Percentiles rank a stretch among this genome's conserved stretches.
These are phyloP conservation scores for Aureobasidium sp. DNA, from an alignment of 2,329 filamentous ascomycete species.

Conservation along the genomic window DNA sequence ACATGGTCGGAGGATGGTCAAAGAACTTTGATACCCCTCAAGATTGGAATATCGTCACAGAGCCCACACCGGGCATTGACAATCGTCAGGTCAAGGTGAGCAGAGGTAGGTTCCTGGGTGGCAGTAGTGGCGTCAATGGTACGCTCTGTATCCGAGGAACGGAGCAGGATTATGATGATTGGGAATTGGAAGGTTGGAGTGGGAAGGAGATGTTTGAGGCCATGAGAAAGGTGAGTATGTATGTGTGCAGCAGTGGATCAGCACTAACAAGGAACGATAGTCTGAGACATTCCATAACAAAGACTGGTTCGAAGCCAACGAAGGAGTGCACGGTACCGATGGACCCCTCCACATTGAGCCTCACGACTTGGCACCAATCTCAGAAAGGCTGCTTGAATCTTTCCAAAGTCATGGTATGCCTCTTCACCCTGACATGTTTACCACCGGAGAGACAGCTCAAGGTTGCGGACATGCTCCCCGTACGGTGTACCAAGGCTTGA, in stretches of 20 bases:
- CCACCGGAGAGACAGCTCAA: conserved; percentile 27
- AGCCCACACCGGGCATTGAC: conserved; percentile 17
- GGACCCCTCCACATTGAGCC: conserved; percentile 24
- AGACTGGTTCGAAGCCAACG: not conserved
- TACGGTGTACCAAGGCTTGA: conserved; percentile 42
- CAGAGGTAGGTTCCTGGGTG: conserved; percentile 20
- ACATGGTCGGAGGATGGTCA: conserved; percentile 43
- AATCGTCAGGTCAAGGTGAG: conserved; percentile 39
- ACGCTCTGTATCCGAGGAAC: conserved; percentile 13
- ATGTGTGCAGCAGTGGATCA: not conserved
- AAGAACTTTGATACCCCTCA: conserved; percentile 40
- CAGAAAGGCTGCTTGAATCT: conserved; percentile 45
- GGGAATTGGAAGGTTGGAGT: conserved; percentile 14
- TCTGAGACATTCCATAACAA: not conserved
- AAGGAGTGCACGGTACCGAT: not conserved
- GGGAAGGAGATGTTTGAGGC: conserved; percentile 13
- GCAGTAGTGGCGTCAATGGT: conserved; percentile 12
- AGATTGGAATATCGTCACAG: conserved; percentile 43
- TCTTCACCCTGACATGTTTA: conserved; percentile 52
- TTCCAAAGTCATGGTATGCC: conserved; percentile 47
- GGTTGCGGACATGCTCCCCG: conserved; percentile 43
- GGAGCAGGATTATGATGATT: conserved; percentile 13
- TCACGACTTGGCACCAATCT: conserved; percentile 51
- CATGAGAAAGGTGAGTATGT: conserved; percentile 11
- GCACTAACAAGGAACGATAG: not conserved